Conservation (phyloP, 192 early-diverging fungal genomes). For the Lobosporangium transversale region DNA sequence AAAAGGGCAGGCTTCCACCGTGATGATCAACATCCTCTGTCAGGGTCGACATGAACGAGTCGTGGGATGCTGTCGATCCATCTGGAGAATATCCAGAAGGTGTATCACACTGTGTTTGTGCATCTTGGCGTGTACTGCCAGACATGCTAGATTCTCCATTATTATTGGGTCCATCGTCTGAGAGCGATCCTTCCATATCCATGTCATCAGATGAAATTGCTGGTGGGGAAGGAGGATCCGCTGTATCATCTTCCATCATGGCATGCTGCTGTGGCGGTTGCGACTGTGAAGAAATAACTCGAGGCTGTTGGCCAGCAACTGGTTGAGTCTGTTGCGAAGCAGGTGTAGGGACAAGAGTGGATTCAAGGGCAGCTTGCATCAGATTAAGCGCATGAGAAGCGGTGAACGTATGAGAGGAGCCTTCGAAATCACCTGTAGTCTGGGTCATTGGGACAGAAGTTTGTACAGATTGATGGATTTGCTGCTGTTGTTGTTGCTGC, state of each 20-base stretch:
- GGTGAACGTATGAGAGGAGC: constrained; percentile 10
- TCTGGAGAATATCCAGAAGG: constrained; percentile 9
- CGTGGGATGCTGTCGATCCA: constrained; percentile 14
- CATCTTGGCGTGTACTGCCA: constrained; percentile 16
- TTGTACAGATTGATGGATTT: neutral
- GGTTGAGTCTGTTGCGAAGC: too few relatives aligned
- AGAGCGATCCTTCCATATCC: constrained; percentile 46
- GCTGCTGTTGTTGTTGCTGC: constrained; percentile 10
- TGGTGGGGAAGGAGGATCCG: constrained; percentile 45
- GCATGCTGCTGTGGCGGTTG: constrained; percentile 23
- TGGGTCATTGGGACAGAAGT: neutral
- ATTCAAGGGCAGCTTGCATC: constrained; percentile 34
- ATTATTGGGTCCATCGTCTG: constrained; percentile 25
- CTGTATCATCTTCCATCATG: constrained; percentile 40
- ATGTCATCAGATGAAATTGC: constrained; percentile 49
- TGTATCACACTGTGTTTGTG: constrained; percentile 24
- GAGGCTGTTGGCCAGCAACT: constrained; percentile 12
- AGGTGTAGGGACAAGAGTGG: too few relatives aligned
- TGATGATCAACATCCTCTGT: constrained; percentile 1
- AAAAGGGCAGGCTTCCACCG: neutral
- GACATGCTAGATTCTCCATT: neutral
- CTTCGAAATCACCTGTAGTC: constrained; percentile 4
- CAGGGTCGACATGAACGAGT: constrained; percentile 20
- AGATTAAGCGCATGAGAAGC: constrained; percentile 23
- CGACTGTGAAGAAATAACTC: neutral